These are phyloP conservation scores for Cicer chorassanicum DNA, from an alignment of 306 rosid species.

Conservation along the genomic window DNA sequence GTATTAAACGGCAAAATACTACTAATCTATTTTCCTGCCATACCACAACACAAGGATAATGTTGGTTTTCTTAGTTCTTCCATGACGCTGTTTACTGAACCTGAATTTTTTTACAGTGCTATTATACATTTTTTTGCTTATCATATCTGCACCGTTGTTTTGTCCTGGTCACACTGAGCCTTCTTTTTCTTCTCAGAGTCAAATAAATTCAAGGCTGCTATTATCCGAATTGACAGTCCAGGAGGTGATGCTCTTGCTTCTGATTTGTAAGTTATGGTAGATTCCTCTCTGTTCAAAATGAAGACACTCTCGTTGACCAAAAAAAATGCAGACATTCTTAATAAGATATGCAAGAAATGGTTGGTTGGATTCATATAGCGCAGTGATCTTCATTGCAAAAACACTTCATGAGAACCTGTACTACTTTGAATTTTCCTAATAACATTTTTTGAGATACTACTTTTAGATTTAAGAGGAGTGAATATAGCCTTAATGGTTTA, in stretches of 20 bases:
- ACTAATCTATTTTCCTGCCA: slow-evolving; percentile 10
- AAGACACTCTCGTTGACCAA: background rate
- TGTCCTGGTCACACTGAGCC: slow-evolving; percentile 30
- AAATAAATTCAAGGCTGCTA: slow-evolving; percentile 81
- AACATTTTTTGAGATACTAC: slow-evolving; percentile 7
- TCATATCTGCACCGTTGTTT: slow-evolving; percentile 12
- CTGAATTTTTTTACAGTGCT: slow-evolving; percentile 20
- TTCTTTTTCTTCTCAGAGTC: slow-evolving; percentile 64
- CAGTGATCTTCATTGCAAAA: slow-evolving; percentile 29
- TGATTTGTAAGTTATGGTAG: slow-evolving; percentile 84
- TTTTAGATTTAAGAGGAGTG: slow-evolving; percentile 28
- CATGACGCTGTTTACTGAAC: slow-evolving; percentile 28
- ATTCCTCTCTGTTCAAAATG: slow-evolving; percentile 41
- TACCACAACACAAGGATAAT: slow-evolving; percentile 9
- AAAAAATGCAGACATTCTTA: slow-evolving; percentile 37
- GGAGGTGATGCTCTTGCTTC: slow-evolving; percentile 99
- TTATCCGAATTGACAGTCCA: slow-evolving; percentile 96
- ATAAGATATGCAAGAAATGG: slow-evolving; percentile 40
- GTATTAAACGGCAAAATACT: background rate
- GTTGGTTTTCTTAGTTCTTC: slow-evolving; percentile 30
- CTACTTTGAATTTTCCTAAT: slow-evolving; percentile 27
- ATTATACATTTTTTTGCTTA: slow-evolving; percentile 10
- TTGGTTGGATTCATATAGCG: slow-evolving; percentile 32
- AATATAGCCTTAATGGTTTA: slow-evolving; percentile 4
- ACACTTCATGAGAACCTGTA: slow-evolving; percentile 24